These are phyloP conservation scores for Trichoderma afroharzianum DNA, from an alignment of 2,329 filamentous ascomycete species.

Conservation along the genomic window DNA sequence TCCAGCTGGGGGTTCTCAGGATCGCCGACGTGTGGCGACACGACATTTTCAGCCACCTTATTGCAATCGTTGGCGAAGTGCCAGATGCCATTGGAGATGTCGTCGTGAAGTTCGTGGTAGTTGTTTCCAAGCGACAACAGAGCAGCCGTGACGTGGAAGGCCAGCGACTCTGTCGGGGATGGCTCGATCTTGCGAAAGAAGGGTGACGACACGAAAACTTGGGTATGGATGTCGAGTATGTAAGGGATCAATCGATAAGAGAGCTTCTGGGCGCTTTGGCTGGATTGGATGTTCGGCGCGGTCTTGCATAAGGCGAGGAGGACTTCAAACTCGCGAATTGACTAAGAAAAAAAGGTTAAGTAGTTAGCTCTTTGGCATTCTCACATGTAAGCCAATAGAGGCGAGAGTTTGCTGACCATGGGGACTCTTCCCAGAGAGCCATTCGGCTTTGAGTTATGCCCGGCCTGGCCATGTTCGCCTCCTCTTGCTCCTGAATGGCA, in stretches of 20 bases:
- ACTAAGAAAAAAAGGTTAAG: constrained; percentile 47
- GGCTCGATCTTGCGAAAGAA: constrained; percentile 80
- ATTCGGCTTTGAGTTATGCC: constrained; percentile 34
- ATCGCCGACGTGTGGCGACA: constrained; percentile 51
- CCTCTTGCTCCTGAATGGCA: constrained; percentile 46
- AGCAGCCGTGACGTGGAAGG: constrained; percentile 73
- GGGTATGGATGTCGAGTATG: constrained; percentile 77
- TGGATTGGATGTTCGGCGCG: constrained; percentile 67
- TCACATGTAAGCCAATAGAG: background rate
- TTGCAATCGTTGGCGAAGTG: constrained; percentile 70
- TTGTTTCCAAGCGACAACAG: constrained; percentile 76
- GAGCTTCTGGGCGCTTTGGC: constrained; percentile 72
- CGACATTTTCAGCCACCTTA: constrained; percentile 54
- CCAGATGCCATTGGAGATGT: constrained; percentile 63
- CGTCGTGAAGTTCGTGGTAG: constrained; percentile 64
- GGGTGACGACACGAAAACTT: constrained; percentile 74
- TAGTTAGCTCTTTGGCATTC: background rate
- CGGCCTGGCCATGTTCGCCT: constrained; percentile 48
- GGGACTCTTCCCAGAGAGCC: constrained; percentile 51
- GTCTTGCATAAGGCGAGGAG: constrained; percentile 89
- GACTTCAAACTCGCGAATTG: constrained; percentile 85
- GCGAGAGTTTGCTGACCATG: constrained; percentile 48
- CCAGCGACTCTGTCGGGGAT: constrained; percentile 82
- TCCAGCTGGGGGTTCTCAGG: constrained; percentile 59
- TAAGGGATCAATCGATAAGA: constrained; percentile 78